phyloP scores from a whole-genome alignment of 2,329 filamentous ascomycete genomes.

The Claviceps spartinae region DNA sequence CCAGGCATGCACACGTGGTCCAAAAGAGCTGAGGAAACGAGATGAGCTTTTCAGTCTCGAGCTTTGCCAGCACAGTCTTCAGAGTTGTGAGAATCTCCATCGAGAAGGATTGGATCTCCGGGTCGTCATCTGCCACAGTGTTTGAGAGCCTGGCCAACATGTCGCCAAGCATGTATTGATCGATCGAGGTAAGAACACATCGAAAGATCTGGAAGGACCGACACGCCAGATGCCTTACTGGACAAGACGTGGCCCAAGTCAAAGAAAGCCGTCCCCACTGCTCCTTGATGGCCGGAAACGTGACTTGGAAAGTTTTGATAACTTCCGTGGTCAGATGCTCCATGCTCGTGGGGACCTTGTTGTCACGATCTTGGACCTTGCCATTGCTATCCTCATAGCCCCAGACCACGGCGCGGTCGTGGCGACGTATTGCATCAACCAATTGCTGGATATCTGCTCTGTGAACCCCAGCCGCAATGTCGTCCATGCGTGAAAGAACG shows the following conservation, averaged over 20 bases:
- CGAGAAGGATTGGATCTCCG: slow-evolving; percentile 90
- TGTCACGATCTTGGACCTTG: slow-evolving; percentile 57
- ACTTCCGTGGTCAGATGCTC: slow-evolving; percentile 68
- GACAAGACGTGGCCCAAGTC: slow-evolving; percentile 93
- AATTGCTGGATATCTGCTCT: slow-evolving; percentile 74
- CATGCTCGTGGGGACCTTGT: slow-evolving; percentile 81
- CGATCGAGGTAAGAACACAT: slow-evolving; percentile 79
- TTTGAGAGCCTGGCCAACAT: slow-evolving; percentile 94
- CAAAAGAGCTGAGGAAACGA: slow-evolving; percentile 95
- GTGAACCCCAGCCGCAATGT: slow-evolving; percentile 44
- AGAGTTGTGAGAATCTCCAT: slow-evolving; percentile 95
- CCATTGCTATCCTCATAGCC: slow-evolving; percentile 86
- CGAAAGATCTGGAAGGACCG: slow-evolving; percentile 96
- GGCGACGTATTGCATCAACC: slow-evolving; percentile 72
- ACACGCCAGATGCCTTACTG: slow-evolving; percentile 86
- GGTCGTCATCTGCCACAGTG: slow-evolving; percentile 88
- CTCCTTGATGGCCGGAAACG: slow-evolving; percentile 76
- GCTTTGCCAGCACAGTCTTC: slow-evolving; percentile 76
- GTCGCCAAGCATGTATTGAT: slow-evolving; percentile 88
- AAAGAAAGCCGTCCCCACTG: slow-evolving; percentile 83
- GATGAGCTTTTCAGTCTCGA: slow-evolving; percentile 65
- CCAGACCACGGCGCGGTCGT: slow-evolving; percentile 80
- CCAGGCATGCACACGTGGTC: slow-evolving; percentile 91
- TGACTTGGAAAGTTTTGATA: slow-evolving; percentile 70
- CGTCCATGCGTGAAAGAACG: slow-evolving; percentile 67